These are phyloP conservation scores for Hericium erinaceus DNA, from an alignment of 768 basidiomycete species.

Conservation along the genomic window DNA sequence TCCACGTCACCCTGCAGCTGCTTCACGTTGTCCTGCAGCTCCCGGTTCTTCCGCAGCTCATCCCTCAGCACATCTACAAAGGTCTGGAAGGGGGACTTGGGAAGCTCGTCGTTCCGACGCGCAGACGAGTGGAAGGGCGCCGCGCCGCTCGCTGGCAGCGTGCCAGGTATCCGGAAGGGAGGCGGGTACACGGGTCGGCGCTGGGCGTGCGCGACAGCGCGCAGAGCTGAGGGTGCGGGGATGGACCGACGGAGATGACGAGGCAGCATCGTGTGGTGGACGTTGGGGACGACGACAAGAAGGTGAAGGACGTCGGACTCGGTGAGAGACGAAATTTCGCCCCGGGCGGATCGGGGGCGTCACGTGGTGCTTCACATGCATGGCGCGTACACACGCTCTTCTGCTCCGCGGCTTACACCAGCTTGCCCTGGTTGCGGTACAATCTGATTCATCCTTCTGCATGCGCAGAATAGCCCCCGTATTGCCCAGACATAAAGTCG, in stretches of 20 bases:
- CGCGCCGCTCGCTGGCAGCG: slow-evolving; percentile 16
- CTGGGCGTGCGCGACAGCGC: slow-evolving; percentile 16
- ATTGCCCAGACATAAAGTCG: no score
- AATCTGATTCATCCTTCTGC: neutral
- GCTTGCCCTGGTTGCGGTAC: neutral
- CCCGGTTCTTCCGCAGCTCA: slow-evolving; percentile 88
- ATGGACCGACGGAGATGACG: slow-evolving; percentile 36
- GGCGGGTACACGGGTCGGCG: slow-evolving; percentile 16
- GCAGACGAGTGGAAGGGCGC: slow-evolving; percentile 57
- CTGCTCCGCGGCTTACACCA: neutral
- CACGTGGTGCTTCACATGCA: neutral
- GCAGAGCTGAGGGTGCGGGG: slow-evolving; percentile 18
- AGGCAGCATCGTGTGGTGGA: slow-evolving; percentile 31
- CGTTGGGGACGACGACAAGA: neutral
- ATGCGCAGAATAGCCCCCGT: neutral
- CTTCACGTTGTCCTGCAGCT: slow-evolving; percentile 93
- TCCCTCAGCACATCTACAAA: slow-evolving; percentile 92
- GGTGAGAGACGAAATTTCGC: neutral
- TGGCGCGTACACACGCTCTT: neutral
- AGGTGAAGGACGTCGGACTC: neutral
- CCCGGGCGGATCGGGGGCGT: neutral
- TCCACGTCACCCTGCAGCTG: slow-evolving; percentile 96
- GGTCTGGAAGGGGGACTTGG: slow-evolving; percentile 91
- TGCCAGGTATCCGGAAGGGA: slow-evolving; percentile 6
- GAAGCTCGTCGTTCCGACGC: slow-evolving; percentile 49